These are phyloP conservation scores for Carex parvula DNA, from an alignment of 176 grass and related monocot species.

Conservation along the genomic window DNA sequence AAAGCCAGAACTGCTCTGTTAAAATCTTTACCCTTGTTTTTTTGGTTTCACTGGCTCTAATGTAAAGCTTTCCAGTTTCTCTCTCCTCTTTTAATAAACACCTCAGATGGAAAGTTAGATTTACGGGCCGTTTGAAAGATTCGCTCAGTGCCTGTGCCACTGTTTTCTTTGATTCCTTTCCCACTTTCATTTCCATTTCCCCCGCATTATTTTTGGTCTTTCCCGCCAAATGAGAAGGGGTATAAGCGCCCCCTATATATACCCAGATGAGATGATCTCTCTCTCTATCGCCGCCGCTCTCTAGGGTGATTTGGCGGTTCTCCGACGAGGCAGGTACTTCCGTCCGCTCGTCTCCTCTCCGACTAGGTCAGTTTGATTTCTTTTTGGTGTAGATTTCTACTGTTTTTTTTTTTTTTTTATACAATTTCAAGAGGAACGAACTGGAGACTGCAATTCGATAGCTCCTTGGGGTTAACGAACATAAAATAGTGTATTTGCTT, in stretches of 20 bases:
- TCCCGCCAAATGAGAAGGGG: constrained; percentile 2
- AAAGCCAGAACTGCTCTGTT: no score
- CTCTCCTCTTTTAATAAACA: neutral
- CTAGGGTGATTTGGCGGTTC: neutral
- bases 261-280: neutral
- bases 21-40: neutral
- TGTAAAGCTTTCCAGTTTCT: neutral
- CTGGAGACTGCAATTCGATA: neutral
- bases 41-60: neutral
- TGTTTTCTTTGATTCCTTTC: neutral
- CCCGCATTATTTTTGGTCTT: neutral
- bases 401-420: neutral
- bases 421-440: neutral
- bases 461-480: neutral
- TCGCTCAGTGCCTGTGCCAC: neutral
- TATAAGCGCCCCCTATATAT: neutral
- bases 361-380: neutral
- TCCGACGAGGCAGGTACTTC: neutral
- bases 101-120: neutral
- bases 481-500: neutral
- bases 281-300: neutral
- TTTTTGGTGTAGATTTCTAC: neutral
- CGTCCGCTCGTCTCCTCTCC: neutral
- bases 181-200: neutral
- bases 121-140: neutral